Conservation (phyloP, 257 asterid genomes). For the Solanum ossicruentum region DNA sequence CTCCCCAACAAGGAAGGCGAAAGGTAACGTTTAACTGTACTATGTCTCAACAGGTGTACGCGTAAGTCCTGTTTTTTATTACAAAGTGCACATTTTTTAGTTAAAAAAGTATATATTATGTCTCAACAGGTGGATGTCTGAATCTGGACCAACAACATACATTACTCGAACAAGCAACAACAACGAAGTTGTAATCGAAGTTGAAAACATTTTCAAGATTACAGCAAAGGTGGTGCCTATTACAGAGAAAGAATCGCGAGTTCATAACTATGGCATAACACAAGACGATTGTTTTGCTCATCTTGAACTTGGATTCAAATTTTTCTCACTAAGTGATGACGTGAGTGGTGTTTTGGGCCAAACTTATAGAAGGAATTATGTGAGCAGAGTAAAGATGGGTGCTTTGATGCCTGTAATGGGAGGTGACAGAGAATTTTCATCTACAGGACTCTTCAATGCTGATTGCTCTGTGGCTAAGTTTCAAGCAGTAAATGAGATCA, state of each 20-base stretch:
- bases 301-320: slow-evolving; percentile 51
- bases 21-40: not conserved
- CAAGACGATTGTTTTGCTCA: slow-evolving; percentile 49
- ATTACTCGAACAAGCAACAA: slow-evolving; percentile 19
- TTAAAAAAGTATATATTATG: not conserved
- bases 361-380: slow-evolving; percentile 42
- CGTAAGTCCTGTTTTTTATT: not conserved
- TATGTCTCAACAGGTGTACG: not conserved
- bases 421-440: slow-evolving; percentile 27
- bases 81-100: not conserved
- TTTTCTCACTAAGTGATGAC: slow-evolving; percentile 12
- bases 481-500: not conserved
- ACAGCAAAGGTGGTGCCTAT: slow-evolving; percentile 47
- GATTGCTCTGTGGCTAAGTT: slow-evolving; percentile 40
- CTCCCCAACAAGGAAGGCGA: slow-evolving; percentile 18
- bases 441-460: slow-evolving; percentile 23
- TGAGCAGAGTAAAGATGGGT: slow-evolving; percentile 34
- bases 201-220: slow-evolving; percentile 18
- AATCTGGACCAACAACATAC: not conserved
- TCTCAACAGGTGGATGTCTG: slow-evolving; percentile 17
- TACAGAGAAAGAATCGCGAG: slow-evolving; percentile 19
- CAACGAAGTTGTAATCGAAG: slow-evolving; percentile 25
- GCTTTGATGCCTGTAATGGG: slow-evolving; percentile 54
- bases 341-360: slow-evolving; percentile 59
- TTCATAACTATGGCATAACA: slow-evolving; percentile 41